These are phyloP conservation scores for Gonium pectorale DNA, from an alignment of 139 green algal species.

Conservation along the genomic window DNA sequence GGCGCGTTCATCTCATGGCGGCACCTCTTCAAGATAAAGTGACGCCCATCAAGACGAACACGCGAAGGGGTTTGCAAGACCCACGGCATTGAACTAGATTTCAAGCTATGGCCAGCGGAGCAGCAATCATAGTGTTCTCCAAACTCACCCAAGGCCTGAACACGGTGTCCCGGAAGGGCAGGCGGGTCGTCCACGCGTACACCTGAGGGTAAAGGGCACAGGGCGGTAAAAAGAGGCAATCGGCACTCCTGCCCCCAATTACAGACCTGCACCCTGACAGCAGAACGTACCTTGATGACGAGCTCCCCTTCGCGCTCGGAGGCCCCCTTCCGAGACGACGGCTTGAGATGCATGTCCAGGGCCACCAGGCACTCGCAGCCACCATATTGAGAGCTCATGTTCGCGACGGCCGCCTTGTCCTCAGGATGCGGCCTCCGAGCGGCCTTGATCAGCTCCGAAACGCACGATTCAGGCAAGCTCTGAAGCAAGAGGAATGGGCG, in stretches of 20 bases:
- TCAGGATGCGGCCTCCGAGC: neutral
- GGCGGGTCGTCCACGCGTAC: neutral
- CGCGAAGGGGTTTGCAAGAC: no score
- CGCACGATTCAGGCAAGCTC: neutral
- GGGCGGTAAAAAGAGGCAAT: no score
- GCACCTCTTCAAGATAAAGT: no score
- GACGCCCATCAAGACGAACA: no score
- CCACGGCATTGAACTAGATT: no score
- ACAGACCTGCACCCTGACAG: no score
- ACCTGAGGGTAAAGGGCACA: neutral
- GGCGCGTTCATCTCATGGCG: no score
- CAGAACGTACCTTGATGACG: conserved; percentile 9
- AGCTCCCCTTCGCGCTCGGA: neutral
- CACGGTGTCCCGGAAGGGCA: neutral
- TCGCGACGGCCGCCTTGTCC: neutral
- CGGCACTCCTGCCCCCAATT: neutral
- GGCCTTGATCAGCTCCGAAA: neutral
- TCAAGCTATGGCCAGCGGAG: no score
- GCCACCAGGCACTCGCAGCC: neutral
- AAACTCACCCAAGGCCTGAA: neutral
- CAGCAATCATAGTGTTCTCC: no score
- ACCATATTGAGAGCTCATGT: neutral
- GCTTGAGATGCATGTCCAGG: neutral
- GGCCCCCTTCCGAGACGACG: neutral
- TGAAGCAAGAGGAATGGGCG: neutral